Evolutionary conservation across 106 monocot genomes (phyloP).

Genomic region (Hemerocallis citrina): DNA sequence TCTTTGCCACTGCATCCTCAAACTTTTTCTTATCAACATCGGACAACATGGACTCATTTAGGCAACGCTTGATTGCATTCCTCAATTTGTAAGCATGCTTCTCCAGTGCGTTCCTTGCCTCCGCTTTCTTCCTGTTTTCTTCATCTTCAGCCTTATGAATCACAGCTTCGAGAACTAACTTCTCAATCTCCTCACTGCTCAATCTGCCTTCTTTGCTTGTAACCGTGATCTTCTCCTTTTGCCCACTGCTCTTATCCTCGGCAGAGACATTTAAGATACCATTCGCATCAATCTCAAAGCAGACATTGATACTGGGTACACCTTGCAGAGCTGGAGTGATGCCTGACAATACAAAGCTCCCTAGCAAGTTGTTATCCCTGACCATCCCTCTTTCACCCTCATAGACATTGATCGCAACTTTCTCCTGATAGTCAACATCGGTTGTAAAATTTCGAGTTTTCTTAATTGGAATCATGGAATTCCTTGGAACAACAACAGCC

Average conservation of each 20-base stretch:
- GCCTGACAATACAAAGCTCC: slow-evolving; percentile 26
- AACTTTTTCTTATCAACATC: too few relatives aligned
- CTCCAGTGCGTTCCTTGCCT: too few relatives aligned
- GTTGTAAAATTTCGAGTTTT: slow-evolving; percentile 17
- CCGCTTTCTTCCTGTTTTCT: slow-evolving; percentile 38
- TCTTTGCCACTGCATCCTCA: too few relatives aligned
- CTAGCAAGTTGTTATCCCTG: slow-evolving; percentile 29
- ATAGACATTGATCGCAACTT: slow-evolving; percentile 16
- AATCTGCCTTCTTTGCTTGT: slow-evolving; percentile 35
- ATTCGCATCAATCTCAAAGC: slow-evolving; percentile 46
- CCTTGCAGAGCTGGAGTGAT: slow-evolving; percentile 23
- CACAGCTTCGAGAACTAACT: slow-evolving; percentile 39
- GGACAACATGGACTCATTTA: too few relatives aligned
- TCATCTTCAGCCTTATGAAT: slow-evolving; percentile 36
- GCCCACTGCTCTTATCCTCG: slow-evolving; percentile 31
- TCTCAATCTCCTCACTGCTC: slow-evolving; percentile 36
- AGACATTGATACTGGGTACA: slow-evolving; percentile 25
- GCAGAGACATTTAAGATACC: slow-evolving; percentile 51
- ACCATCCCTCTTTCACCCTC: slow-evolving; percentile 18
- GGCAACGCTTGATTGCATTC: too few relatives aligned
- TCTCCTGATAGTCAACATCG: slow-evolving; percentile 16
- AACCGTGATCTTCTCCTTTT: slow-evolving; percentile 38
- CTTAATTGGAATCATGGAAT: slow-evolving; percentile 22
- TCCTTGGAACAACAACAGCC: slow-evolving; percentile 17
- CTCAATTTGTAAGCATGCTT: too few relatives aligned